Evolutionary conservation across 257 asterid species (phyloP).

Genomic region (Plectranthus barbatus): DNA sequence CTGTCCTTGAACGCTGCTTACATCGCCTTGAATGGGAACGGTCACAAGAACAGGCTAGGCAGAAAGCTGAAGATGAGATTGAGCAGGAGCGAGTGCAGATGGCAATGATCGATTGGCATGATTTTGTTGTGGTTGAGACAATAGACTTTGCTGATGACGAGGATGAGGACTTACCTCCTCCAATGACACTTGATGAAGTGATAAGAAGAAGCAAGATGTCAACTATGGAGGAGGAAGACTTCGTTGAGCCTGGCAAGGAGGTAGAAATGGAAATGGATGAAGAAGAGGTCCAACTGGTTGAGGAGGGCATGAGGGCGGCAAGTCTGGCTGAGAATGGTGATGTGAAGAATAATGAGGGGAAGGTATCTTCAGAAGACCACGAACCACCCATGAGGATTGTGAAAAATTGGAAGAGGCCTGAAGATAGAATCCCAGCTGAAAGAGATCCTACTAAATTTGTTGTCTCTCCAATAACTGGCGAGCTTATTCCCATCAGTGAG

Average conservation of each 20-base stretch:
- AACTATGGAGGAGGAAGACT: constrained; percentile 60
- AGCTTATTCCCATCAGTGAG: constrained; percentile 71
- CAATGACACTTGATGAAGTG: constrained; percentile 95
- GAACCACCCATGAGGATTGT: constrained; percentile 92
- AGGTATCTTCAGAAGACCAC: constrained; percentile 39
- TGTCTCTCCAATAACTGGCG: constrained; percentile 85
- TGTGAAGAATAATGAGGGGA: constrained; percentile 38
- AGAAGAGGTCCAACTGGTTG: constrained; percentile 90
- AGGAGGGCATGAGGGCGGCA: constrained; percentile 90
- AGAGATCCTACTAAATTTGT: constrained; percentile 76
- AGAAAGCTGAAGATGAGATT: constrained; percentile 88
- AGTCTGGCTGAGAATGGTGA: constrained; percentile 62
- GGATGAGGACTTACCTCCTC: constrained; percentile 91
- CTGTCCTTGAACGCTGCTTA: constrained; percentile 77
- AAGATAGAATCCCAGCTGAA: constrained; percentile 75
- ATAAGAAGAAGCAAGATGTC: constrained; percentile 89
- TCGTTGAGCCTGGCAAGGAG: constrained; percentile 82
- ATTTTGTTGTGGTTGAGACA: constrained; percentile 85
- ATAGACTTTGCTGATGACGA: constrained; percentile 95
- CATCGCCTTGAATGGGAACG: constrained; percentile 93
- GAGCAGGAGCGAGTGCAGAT: constrained; percentile 83
- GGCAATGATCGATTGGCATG: constrained; percentile 99
- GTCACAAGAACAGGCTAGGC: constrained; percentile 92
- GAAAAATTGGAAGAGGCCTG: constrained; percentile 94
- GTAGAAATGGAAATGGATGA: constrained; percentile 98